Evolutionary conservation across 805 yeast species (phyloP).

Genomic region (Nakazawaea ambrosiae): DNA sequence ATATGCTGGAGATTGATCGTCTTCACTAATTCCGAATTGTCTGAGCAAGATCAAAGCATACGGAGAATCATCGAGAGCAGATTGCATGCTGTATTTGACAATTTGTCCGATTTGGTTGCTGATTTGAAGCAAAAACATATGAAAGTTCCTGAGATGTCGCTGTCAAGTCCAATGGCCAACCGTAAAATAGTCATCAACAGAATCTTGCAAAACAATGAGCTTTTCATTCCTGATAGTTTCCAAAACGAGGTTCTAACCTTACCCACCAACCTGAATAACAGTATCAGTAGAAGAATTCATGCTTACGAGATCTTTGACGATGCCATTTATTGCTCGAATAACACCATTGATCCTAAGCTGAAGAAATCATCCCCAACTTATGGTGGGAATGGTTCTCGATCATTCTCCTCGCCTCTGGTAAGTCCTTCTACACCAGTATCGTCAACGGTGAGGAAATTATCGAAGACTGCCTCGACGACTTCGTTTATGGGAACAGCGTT

Average conservation of each 20-base stretch:
- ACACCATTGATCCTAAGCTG: neutral
- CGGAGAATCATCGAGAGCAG: conserved; percentile 22
- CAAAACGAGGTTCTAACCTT: conserved; percentile 4
- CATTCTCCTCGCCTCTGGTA: neutral
- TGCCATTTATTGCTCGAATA: conserved; percentile 38
- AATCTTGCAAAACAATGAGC: conserved; percentile 19
- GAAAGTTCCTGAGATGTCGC: conserved; percentile 10
- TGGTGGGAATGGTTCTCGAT: neutral
- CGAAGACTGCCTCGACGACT: neutral
- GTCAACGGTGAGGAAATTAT: neutral
- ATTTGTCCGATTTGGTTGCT: conserved; percentile 11
- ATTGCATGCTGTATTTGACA: conserved; percentile 22
- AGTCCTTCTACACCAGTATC: neutral
- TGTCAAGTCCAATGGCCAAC: conserved; percentile 35
- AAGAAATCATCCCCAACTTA: neutral
- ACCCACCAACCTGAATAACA: conserved; percentile 12
- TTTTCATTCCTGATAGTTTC: conserved; percentile 11
- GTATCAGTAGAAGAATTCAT: conserved; percentile 41
- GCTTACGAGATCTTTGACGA: conserved; percentile 64
- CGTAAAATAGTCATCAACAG: conserved; percentile 40
- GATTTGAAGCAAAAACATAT: neutral
- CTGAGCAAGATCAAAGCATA: conserved; percentile 8
- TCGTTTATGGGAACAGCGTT: conserved; percentile 8
- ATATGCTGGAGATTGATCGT: conserved; percentile 57
- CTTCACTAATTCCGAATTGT: conserved; percentile 16